These are phyloP conservation scores for Parascedosporium putredinis DNA, from an alignment of 2,329 filamentous ascomycete species.

Conservation along the genomic window DNA sequence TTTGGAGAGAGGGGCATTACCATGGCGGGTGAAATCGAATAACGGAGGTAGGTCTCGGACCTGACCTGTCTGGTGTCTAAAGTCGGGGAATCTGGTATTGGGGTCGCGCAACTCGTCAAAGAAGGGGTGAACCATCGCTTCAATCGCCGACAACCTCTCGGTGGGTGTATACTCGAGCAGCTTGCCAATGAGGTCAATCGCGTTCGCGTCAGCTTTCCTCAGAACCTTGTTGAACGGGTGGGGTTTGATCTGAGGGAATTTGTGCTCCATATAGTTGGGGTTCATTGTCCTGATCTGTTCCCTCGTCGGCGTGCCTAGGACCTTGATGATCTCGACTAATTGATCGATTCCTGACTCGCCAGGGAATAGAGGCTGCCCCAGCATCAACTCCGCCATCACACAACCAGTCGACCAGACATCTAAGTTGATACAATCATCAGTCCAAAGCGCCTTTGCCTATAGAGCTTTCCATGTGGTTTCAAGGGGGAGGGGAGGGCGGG, in stretches of 20 bases:
- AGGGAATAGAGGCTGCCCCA: slow-evolving; percentile 93
- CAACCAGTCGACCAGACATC: slow-evolving; percentile 99
- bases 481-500: no score
- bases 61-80: slow-evolving; percentile 73
- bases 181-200: slow-evolving; percentile 88
- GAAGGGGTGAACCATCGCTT: slow-evolving; percentile 97
- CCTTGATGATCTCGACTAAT: slow-evolving; percentile 98
- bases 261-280: slow-evolving; percentile 99
- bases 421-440: slow-evolving; percentile 35
- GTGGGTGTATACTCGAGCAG: slow-evolving; percentile 96
- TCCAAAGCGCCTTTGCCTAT: no score
- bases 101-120: slow-evolving; percentile 94
- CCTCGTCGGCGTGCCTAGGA: slow-evolving; percentile 87
- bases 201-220: slow-evolving; percentile 85
- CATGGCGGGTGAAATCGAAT: slow-evolving; percentile 90
- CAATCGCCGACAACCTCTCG: slow-evolving; percentile 82
- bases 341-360: slow-evolving; percentile 98
- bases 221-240: slow-evolving; percentile 99
- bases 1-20: no score
- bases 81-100: slow-evolving; percentile 85
- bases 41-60: slow-evolving; percentile 74
- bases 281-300: slow-evolving; percentile 99
- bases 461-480: no score
- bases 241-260: slow-evolving; percentile 99
- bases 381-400: slow-evolving; percentile 98